phyloP scores from a whole-genome alignment of 192 early-diverging fungal species.

The Pilobolus umbonatus region DNA sequence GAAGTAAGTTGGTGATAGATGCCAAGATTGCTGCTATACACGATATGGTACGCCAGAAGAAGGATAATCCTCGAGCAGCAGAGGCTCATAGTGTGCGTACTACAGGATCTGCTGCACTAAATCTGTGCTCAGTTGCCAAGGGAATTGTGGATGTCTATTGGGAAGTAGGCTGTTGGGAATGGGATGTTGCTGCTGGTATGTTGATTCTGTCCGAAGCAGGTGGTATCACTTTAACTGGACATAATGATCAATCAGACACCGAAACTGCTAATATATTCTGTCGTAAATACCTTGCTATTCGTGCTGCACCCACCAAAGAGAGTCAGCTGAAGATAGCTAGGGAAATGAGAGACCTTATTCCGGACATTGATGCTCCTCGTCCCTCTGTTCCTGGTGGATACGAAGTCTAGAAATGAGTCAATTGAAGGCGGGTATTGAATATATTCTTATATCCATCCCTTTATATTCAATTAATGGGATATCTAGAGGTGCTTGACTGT shows the following conservation, averaged over 20 bases:
- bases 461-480: neutral
- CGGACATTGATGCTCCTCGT: conserved; percentile 49
- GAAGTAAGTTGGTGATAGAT: conserved; percentile 50
- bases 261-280: conserved; percentile 40
- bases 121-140: conserved; percentile 75
- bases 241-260: conserved; percentile 28
- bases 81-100: conserved; percentile 70
- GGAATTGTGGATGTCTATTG: conserved; percentile 86
- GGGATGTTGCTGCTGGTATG: conserved; percentile 86
- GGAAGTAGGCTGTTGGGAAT: conserved; percentile 79
- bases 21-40: conserved; percentile 66
- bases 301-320: conserved; percentile 37
- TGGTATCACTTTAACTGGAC: conserved; percentile 65
- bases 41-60: conserved; percentile 55
- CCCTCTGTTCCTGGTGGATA: conserved; percentile 26
- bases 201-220: conserved; percentile 83
- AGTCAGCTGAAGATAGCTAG: conserved; percentile 50
- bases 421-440: too few species aligned
- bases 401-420: neutral
- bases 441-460: neutral
- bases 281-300: conserved; percentile 52
- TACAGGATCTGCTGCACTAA: conserved; percentile 73
- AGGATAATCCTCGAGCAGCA: conserved; percentile 1
- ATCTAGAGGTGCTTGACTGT: neutral
- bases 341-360: conserved; percentile 56